phyloP scores from a whole-genome alignment of 2,329 filamentous ascomycete species.

The Capronia americana region DNA sequence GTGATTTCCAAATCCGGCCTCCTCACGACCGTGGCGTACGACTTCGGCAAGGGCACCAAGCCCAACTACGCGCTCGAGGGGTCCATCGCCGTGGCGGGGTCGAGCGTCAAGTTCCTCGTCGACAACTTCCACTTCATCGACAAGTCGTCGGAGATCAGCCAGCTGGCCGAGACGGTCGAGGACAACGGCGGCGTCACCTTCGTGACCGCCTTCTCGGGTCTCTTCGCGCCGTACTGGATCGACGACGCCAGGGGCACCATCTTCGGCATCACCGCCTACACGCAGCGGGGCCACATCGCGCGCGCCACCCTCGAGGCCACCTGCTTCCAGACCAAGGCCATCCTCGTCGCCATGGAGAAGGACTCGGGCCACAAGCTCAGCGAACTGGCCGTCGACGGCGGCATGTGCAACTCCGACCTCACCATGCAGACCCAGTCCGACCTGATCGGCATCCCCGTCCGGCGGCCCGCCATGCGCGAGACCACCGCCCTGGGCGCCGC shows the following conservation, averaged over 20 bases:
- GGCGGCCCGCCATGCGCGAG: constrained; percentile 86
- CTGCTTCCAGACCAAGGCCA: constrained; percentile 91
- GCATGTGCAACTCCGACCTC: constrained; percentile 85
- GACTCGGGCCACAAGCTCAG: constrained; percentile 79
- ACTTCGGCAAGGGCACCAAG: constrained; percentile 72
- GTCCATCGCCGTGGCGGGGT: constrained; percentile 80
- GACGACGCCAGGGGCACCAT: constrained; percentile 89
- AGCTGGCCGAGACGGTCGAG: constrained; percentile 67
- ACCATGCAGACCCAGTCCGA: constrained; percentile 89
- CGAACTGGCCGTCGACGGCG: constrained; percentile 82
- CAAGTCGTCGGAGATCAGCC: constrained; percentile 67
- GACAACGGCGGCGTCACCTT: constrained; percentile 86
- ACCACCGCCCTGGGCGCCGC: constrained; percentile 88
- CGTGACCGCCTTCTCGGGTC: constrained; percentile 87
- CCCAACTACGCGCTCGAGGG: constrained; percentile 83
- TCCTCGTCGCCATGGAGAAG: constrained; percentile 87
- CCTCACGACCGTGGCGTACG: constrained; percentile 84
- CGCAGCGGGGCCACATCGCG: constrained; percentile 82
- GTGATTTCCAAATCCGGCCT: constrained; percentile 85
- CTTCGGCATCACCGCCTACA: constrained; percentile 85
- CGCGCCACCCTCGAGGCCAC: constrained; percentile 89
- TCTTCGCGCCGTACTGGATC: constrained; percentile 95
- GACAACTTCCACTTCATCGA: constrained; percentile 70
- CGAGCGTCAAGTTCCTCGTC: constrained; percentile 77
- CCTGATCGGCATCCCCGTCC: constrained; percentile 80